Conservation (phyloP, 768 basidiomycete species). For the Pholiota conissans region DNA sequence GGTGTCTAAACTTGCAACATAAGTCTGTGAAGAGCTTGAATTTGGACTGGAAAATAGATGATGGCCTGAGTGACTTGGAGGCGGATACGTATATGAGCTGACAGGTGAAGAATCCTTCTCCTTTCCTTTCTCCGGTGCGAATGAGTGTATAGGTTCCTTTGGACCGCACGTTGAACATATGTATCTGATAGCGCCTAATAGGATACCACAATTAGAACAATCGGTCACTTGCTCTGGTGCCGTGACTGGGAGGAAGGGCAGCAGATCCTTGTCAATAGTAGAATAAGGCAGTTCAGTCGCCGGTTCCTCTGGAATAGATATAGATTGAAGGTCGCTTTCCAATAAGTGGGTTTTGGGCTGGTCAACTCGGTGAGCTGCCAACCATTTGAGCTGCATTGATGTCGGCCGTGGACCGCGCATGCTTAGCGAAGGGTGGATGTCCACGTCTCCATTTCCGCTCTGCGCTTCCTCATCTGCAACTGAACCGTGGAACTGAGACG, state of each 20-base stretch:
- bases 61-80: constrained; percentile 26
- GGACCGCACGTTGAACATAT: constrained; percentile 89
- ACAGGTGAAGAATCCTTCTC: constrained; percentile 34
- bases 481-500: constrained; percentile 54
- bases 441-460: constrained; percentile 25
- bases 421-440: constrained; percentile 24
- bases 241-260: constrained; percentile 52
- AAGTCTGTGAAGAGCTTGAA: constrained; percentile 39
- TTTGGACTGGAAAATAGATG: constrained; percentile 27
- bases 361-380: constrained; percentile 51
- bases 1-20: constrained; percentile 31
- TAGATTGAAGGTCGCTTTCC: constrained; percentile 21
- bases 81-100: constrained; percentile 36
- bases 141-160: constrained; percentile 47
- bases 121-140: constrained; percentile 47
- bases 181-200: constrained; percentile 84
- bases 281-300: constrained; percentile 26
- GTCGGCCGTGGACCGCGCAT: constrained; percentile 50
- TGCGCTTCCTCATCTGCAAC: constrained; percentile 47
- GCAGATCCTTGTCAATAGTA: constrained; percentile 42
- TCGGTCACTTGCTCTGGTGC: constrained; percentile 67
- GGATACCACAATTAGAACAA: constrained; percentile 78
- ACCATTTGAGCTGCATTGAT: constrained; percentile 68
- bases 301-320: constrained; percentile 24
- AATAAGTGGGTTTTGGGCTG: constrained; percentile 19